phyloP scores from a whole-genome alignment of 371 early-diverging fungal species.

The Caulochytrium protostelioides region DNA sequence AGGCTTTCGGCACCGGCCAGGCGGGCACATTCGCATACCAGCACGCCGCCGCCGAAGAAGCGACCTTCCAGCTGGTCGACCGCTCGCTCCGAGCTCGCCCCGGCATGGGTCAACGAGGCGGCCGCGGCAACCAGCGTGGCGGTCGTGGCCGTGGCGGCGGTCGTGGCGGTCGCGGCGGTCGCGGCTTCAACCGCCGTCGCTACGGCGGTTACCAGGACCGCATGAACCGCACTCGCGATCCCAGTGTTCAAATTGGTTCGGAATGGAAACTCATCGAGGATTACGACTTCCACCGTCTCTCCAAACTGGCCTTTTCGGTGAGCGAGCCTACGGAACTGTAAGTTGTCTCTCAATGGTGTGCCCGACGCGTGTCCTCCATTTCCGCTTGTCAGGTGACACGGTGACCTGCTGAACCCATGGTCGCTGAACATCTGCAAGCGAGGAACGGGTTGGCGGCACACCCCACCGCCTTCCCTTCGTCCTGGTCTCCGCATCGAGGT shows the following conservation, averaged over 20 bases:
- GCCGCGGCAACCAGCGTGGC: slow-evolving; percentile 7
- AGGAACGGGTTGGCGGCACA: no score
- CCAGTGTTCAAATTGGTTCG: slow-evolving; percentile 62
- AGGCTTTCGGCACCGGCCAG: slow-evolving; percentile 67
- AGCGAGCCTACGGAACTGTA: slow-evolving; percentile 54
- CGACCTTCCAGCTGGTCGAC: slow-evolving; percentile 87
- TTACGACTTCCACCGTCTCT: slow-evolving; percentile 70
- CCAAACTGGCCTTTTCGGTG: slow-evolving; percentile 55
- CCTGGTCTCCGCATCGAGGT: no score
- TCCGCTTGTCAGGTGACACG: no score
- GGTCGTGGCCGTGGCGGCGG: slow-evolving; percentile 14
- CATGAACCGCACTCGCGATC: slow-evolving; percentile 46
- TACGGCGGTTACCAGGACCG: not conserved
- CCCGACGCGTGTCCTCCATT: no score
- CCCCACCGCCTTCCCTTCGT: no score
- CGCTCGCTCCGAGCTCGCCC: slow-evolving; percentile 29
- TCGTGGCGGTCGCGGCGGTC: slow-evolving; percentile 15
- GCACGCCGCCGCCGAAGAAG: slow-evolving; percentile 70
- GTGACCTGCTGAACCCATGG: no score
- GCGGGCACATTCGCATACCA: slow-evolving; percentile 75
- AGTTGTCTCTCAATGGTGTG: no score
- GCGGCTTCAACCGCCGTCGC: slow-evolving; percentile 2
- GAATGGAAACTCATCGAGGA: slow-evolving; percentile 89
- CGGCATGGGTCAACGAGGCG: slow-evolving; percentile 8
- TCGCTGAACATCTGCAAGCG: no score